These are phyloP conservation scores for Podospora anserina DNA, from an alignment of 495 filamentous ascomycete genomes.

Conservation along the genomic window DNA sequence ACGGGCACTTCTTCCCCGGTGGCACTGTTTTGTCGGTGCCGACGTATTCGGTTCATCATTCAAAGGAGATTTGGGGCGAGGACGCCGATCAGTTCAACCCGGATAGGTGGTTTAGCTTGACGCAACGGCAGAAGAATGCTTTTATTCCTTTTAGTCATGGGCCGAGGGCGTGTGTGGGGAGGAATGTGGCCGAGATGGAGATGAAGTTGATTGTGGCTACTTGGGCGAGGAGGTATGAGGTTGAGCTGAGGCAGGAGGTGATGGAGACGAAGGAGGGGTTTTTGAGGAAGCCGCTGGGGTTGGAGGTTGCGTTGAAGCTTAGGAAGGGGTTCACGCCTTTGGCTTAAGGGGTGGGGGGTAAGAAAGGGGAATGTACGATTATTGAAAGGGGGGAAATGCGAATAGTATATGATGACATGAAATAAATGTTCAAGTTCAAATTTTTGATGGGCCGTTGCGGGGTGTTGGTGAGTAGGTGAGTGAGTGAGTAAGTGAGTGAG, in stretches of 20 bases:
- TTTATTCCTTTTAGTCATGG: conserved; percentile 87
- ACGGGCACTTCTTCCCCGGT: conserved; percentile 64
- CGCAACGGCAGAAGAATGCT: conserved; percentile 64
- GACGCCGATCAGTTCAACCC: conserved; percentile 77
- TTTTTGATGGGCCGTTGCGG: neutral
- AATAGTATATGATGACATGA: neutral
- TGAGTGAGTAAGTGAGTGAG: too few relatives aligned
- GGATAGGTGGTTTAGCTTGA: conserved; percentile 68
- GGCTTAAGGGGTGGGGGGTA: neutral
- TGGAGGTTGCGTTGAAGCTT: conserved; percentile 62
- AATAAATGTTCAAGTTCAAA: neutral
- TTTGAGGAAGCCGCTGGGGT: conserved; percentile 77
- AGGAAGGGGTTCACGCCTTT: conserved; percentile 7
- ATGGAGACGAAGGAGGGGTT: conserved; percentile 87
- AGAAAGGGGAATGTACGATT: neutral
- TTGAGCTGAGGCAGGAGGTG: conserved; percentile 63
- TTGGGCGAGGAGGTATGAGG: conserved; percentile 73
- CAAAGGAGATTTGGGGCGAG: conserved; percentile 73
- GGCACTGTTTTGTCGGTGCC: conserved; percentile 81
- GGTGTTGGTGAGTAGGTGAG: too few relatives aligned
- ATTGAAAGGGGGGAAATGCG: neutral
- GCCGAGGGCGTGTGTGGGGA: conserved; percentile 75
- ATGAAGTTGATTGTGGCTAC: conserved; percentile 75
- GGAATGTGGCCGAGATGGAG: conserved; percentile 94
- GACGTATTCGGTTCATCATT: conserved; percentile 85